phyloP scores from a whole-genome alignment of 2,329 filamentous ascomycete species.

The Penicillium corylophilum region DNA sequence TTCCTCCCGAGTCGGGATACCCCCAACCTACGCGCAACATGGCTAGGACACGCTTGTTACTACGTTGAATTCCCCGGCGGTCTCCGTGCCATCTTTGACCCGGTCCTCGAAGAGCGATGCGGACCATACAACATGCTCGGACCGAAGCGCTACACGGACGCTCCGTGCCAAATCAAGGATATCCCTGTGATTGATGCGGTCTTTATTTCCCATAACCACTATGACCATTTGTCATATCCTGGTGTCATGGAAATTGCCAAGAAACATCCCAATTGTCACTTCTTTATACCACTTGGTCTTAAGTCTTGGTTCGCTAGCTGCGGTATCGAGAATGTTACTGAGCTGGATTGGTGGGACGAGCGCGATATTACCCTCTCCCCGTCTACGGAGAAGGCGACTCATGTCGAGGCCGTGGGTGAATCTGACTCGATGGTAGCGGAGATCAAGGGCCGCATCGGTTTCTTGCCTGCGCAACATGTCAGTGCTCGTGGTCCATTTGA shows the following conservation, averaged over 20 bases:
- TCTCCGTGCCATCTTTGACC: conserved; percentile 86
- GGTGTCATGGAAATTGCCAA: conserved; percentile 70
- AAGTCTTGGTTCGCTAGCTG: conserved; percentile 74
- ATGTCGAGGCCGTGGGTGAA: conserved; percentile 31
- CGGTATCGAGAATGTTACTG: conserved; percentile 75
- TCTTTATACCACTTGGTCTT: conserved; percentile 82
- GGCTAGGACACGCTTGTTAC: conserved; percentile 94
- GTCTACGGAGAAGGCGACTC: conserved; percentile 22
- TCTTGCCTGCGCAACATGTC: conserved; percentile 81
- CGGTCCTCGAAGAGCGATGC: conserved; percentile 87
- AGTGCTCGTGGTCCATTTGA: conserved; percentile 69
- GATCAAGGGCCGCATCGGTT: conserved; percentile 72
- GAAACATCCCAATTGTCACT: conserved; percentile 74
- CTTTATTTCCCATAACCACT: conserved; percentile 86
- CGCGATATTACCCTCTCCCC: conserved; percentile 66
- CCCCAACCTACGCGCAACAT: conserved; percentile 73
- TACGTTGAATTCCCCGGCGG: conserved; percentile 86
- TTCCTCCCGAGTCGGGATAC: conserved; percentile 65
- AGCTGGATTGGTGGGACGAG: conserved; percentile 95
- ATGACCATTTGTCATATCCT: conserved; percentile 82
- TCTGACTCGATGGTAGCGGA: conserved; percentile 31
- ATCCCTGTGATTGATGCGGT: conserved; percentile 62
- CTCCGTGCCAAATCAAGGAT: conserved; percentile 73
- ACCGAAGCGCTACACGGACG: conserved; percentile 74
- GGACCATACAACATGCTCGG: conserved; percentile 69